A percentile compares a stretch with the other conserved stretches of the same genome.
phyloP scores from a whole-genome alignment of 2,329 filamentous ascomycete genomes.

The Phyllachora maydis region DNA sequence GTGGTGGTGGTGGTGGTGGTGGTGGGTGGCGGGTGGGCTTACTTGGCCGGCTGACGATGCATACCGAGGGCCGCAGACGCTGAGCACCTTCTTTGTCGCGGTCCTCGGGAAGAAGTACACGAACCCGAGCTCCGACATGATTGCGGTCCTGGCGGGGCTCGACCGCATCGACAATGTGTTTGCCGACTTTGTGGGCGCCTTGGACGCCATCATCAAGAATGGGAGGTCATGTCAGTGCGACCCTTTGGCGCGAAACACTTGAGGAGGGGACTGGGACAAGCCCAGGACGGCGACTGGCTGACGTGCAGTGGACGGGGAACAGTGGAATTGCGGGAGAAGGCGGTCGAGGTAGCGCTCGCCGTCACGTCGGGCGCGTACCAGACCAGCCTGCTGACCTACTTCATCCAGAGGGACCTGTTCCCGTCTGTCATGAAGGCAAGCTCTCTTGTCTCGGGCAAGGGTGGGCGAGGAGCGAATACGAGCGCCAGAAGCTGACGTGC shows the following conservation, averaged over 20 bases:
- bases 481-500: neutral
- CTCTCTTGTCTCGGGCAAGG: too few species aligned
- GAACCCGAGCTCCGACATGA: constrained; percentile 88
- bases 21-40: too few species aligned
- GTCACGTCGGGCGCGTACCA: constrained; percentile 89
- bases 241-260: neutral
- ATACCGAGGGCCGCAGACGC: constrained; percentile 42
- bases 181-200: constrained; percentile 64
- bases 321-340: constrained; percentile 62
- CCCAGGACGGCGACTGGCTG: constrained; percentile 5
- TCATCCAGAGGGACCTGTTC: constrained; percentile 86
- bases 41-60: too few species aligned
- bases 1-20: too few species aligned
- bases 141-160: constrained; percentile 71
- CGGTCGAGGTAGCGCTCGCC: constrained; percentile 61
- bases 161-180: constrained; percentile 76
- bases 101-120: constrained; percentile 80
- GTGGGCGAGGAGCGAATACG: neutral
- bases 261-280: constrained; percentile 1
- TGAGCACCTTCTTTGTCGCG: constrained; percentile 69
- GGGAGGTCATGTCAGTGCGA: constrained; percentile 43
- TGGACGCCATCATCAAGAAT: constrained; percentile 69
- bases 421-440: constrained; percentile 81
- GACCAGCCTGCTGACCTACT: constrained; percentile 82
- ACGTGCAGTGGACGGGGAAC: constrained; percentile 7